Conservation (phyloP, 1,284 basidiomycete genomes). For the Microbotryum lychnidis-dioicae region DNA sequence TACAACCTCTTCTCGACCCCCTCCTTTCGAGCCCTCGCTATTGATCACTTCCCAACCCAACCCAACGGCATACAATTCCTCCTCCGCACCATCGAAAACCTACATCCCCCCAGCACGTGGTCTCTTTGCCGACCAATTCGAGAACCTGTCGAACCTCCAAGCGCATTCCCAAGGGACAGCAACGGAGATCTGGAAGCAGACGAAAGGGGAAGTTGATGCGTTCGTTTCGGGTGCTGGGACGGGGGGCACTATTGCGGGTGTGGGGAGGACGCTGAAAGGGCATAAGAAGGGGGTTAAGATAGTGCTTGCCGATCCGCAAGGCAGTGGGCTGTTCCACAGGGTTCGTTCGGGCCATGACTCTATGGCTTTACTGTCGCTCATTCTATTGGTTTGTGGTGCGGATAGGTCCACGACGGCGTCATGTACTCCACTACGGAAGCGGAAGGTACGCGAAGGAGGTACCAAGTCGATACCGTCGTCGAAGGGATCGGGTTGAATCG, state of each 20-base stretch:
- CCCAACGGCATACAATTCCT: not conserved
- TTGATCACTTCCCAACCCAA: slow-evolving; percentile 9
- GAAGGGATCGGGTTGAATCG: slow-evolving; percentile 77
- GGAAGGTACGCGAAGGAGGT: slow-evolving; percentile 87
- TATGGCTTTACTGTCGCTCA: not conserved
- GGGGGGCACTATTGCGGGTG: slow-evolving; percentile 87
- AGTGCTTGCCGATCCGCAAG: slow-evolving; percentile 83
- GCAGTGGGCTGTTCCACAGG: slow-evolving; percentile 92
- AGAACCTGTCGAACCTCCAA: slow-evolving; percentile 82
- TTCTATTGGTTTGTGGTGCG: not conserved
- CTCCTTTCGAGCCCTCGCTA: slow-evolving; percentile 4
- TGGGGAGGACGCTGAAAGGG: slow-evolving; percentile 65
- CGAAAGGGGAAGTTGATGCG: slow-evolving; percentile 68
- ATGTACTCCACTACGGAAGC: slow-evolving; percentile 87
- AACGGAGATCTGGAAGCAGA: slow-evolving; percentile 92
- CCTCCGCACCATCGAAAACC: not conserved
- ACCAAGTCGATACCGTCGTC: slow-evolving; percentile 74
- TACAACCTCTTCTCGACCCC: not conserved
- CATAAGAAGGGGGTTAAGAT: slow-evolving; percentile 55
- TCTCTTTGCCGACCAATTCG: slow-evolving; percentile 80
- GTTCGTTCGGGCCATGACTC: slow-evolving; percentile 40
- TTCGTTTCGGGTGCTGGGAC: slow-evolving; percentile 94
- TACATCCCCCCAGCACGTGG: slow-evolving; percentile 31
- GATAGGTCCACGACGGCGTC: slow-evolving; percentile 76
- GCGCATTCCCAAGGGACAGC: slow-evolving; percentile 87